Evolutionary conservation across 768 basidiomycete genomes (phyloP).

Genomic region (Boletus rex-veris): DNA sequence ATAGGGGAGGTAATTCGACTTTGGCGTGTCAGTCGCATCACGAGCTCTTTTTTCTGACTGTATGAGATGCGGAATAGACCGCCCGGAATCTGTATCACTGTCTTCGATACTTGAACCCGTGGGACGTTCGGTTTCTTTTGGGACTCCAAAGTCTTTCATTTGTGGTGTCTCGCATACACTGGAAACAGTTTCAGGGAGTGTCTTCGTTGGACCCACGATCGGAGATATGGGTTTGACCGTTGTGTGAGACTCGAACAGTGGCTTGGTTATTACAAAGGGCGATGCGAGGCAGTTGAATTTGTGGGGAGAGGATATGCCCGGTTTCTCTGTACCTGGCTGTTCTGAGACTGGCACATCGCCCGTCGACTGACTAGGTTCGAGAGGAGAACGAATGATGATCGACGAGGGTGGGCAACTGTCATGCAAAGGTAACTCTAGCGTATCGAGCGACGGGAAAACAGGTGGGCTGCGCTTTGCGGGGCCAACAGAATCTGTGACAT

Average conservation of each 20-base stretch:
- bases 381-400: conserved; percentile 21
- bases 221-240: background rate
- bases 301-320: background rate
- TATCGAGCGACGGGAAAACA: conserved; percentile 11
- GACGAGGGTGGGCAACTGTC: conserved; percentile 19
- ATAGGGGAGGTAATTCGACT: conserved; percentile 2
- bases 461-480: conserved; percentile 1
- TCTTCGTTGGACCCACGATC: background rate
- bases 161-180: background rate
- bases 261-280: conserved; percentile 9
- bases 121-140: background rate
- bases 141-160: background rate
- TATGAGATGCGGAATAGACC: background rate
- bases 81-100: background rate
- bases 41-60: background rate
- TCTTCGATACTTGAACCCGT: background rate
- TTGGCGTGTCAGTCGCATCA: background rate
- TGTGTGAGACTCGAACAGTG: background rate
- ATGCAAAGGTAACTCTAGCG: conserved; percentile 9
- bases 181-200: background rate
- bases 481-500: background rate
- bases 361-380: conserved; percentile 1
- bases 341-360: background rate
- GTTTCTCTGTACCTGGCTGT: background rate
- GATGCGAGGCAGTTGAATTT: conserved; percentile 13